These are phyloP conservation scores for Pontederia paniculata DNA, from an alignment of 176 grass and related monocot species.

Conservation along the genomic window DNA sequence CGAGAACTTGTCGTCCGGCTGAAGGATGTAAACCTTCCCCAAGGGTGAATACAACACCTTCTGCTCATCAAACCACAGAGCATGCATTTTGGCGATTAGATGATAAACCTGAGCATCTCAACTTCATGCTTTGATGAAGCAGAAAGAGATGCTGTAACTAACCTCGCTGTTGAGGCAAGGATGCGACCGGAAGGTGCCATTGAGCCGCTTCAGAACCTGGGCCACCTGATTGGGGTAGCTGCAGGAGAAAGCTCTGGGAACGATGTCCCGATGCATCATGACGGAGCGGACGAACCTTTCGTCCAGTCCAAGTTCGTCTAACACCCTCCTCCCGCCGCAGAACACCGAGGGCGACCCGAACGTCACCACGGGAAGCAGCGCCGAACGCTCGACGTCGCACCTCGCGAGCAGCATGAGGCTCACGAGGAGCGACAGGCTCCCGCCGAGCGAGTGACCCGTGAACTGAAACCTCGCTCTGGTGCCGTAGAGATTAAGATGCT, in stretches of 20 bases:
- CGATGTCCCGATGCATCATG: constrained; percentile 94
- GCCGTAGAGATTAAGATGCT: constrained; percentile 28
- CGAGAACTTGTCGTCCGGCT: constrained; percentile 52
- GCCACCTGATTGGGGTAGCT: constrained; percentile 71
- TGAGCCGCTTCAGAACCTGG: constrained; percentile 65
- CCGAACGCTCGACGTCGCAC: constrained; percentile 22
- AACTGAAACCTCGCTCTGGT: constrained; percentile 36
- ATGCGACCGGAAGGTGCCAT: constrained; percentile 54
- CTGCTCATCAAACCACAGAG: constrained; percentile 14
- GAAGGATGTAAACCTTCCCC: constrained; percentile 78
- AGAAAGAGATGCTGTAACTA: not conserved
- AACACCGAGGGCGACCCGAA: constrained; percentile 91
- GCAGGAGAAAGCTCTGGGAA: constrained; percentile 93
- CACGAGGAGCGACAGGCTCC: constrained; percentile 75
- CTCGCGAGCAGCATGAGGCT: constrained; percentile 79
- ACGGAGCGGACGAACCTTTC: constrained; percentile 56
- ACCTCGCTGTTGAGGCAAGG: constrained; percentile 75
- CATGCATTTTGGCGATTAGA: not conserved
- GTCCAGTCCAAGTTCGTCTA: constrained; percentile 57
- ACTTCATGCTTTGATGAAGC: not conserved
- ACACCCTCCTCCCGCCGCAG: constrained; percentile 59
- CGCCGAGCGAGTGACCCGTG: constrained; percentile 95
- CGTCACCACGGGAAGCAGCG: constrained; percentile 62
- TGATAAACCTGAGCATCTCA: not conserved
- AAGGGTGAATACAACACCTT: constrained; percentile 73